Base-by-base conservation (phyloP, 805 yeast species). In the Candida xyloterini region DNA sequence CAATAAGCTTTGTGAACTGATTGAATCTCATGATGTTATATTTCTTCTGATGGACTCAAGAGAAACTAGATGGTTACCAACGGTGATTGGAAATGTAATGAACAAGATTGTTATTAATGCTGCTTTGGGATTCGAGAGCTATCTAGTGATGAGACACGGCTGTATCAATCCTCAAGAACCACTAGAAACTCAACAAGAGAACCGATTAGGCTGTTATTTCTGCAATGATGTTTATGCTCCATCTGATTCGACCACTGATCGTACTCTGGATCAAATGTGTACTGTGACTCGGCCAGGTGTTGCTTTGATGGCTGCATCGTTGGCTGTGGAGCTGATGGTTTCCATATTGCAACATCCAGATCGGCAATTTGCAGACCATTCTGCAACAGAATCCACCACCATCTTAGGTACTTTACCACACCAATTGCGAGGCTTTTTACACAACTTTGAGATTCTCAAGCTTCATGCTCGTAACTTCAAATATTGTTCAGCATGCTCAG, bases 271-370 rank as follows among this genome's bases (percentile, higher is more conserved):
- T 63, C 98, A 93, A 62, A 93, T 93, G 97, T 93, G 99, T 57
- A 93, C 99, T 0, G 99, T 93, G 1, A 93, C 99, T 0, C 70
- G 99, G 28, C 98, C 99, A 0, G 99, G 99, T 0, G 90, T 84
- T 1, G 96, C 99, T 0, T 66, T 84, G 52, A 66, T 88, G 63
- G 97, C 98, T 0, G 76, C 95, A 0, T 78, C 96, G 0, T 65
- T 81, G 26, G 95, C 95, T 0, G 95, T 86, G 1, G 99, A 93
- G 58, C 63, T 93, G 5, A 56, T 88, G 45, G 84, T 85, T 0
- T 77, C 93, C 1, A 46, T 86, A 0, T 52, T 87, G 27, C 97
- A 91, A 58, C 83, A 81, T 50, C 78, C 78, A 0, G 57, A 63
- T 5, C 67, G 68, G 15, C 74, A 74, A 16, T 51, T 55, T 18